Conservation (phyloP, 148 eudicot genomes). For the Silene latifolia region DNA sequence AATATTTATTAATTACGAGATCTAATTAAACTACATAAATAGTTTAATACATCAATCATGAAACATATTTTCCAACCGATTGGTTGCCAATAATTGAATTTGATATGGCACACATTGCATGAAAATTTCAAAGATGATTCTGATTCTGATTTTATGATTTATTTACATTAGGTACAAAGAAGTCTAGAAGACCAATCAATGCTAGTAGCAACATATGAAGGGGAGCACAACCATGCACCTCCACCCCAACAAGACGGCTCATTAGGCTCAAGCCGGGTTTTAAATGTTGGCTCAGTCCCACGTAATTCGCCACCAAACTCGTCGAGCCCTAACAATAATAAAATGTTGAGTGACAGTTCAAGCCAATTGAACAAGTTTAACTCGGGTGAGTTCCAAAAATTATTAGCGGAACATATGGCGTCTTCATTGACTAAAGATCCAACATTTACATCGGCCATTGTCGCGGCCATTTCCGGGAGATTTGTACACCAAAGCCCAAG, state of each 20-base stretch:
- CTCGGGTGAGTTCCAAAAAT: slow-evolving; percentile 43
- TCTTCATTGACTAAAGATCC: slow-evolving; percentile 71
- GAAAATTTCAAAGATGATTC: background rate
- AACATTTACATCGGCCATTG: slow-evolving; percentile 65
- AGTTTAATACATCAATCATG: background rate
- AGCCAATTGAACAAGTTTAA: slow-evolving; percentile 26
- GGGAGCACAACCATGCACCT: slow-evolving; percentile 70
- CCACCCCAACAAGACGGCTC: slow-evolving; percentile 31
- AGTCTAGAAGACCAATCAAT: slow-evolving; percentile 64
- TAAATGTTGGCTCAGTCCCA: slow-evolving; percentile 17
- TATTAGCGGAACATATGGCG: slow-evolving; percentile 77
- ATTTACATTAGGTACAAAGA: slow-evolving; percentile 61
- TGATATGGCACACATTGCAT: background rate
- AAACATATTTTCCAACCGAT: background rate
- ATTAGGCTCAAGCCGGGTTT: slow-evolving; percentile 22
- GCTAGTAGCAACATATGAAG: slow-evolving; percentile 83
- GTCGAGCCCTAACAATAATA: slow-evolving; percentile 18
- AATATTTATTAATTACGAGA: background rate
- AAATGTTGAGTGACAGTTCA: slow-evolving; percentile 8
- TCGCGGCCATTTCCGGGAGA: slow-evolving; percentile 60
- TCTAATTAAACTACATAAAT: background rate
- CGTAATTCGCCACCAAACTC: slow-evolving; percentile 13
- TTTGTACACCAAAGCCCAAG: slow-evolving; percentile 25
- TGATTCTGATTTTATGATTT: background rate
- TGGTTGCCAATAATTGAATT: slow-evolving; percentile 24